Conservation (phyloP, 768 basidiomycete genomes). For the Dioszegia hungarica region DNA sequence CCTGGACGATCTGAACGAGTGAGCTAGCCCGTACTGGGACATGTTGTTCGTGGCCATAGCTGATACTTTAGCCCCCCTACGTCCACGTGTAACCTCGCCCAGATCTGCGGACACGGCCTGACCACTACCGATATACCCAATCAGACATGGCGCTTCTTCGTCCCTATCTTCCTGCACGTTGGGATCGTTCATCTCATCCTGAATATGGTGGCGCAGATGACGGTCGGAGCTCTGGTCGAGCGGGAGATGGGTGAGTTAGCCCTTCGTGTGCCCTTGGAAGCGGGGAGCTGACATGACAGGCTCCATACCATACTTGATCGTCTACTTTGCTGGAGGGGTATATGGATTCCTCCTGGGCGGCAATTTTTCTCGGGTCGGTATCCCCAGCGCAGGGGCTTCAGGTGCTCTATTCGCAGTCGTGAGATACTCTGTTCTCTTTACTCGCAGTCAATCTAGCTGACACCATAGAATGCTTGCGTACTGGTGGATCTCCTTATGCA, state of each 20-base stretch:
- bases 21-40: not conserved
- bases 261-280: not conserved
- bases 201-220: slow-evolving; percentile 84
- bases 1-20: slow-evolving; percentile 75
- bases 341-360: slow-evolving; percentile 85
- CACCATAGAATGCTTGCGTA: slow-evolving; percentile 31
- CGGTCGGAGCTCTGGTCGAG: slow-evolving; percentile 70
- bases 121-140: slow-evolving; percentile 53
- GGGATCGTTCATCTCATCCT: slow-evolving; percentile 88
- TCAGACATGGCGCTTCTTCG: slow-evolving; percentile 62
- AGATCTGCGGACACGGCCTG: slow-evolving; percentile 86
- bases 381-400: slow-evolving; percentile 84
- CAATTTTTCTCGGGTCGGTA: slow-evolving; percentile 83
- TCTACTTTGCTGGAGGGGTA: slow-evolving; percentile 85
- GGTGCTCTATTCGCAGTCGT: slow-evolving; percentile 88
- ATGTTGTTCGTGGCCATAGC: not conserved
- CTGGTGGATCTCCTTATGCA: slow-evolving; percentile 85
- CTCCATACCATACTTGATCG: slow-evolving; percentile 61
- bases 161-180: slow-evolving; percentile 86
- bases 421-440: not conserved
- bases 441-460: slow-evolving; percentile 2
- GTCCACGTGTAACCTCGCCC: slow-evolving; percentile 66
- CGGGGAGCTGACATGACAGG: slow-evolving; percentile 52
- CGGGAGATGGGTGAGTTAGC: slow-evolving; percentile 64
- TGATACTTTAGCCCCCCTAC: slow-evolving; percentile 55